These are phyloP conservation scores for Solanum sejunctum DNA, from an alignment of 257 asterid genomes.

Conservation along the genomic window DNA sequence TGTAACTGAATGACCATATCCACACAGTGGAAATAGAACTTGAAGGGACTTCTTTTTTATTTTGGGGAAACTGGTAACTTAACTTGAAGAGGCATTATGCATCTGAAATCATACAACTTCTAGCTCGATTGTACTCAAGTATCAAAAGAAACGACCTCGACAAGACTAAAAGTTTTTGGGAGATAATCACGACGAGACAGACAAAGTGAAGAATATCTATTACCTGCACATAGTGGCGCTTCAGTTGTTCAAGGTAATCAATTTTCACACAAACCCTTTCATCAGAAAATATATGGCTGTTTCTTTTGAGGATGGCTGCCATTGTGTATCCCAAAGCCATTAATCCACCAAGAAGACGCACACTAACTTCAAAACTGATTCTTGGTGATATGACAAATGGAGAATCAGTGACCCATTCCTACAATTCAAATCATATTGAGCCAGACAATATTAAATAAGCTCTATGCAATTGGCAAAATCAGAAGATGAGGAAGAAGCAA, in stretches of 20 bases:
- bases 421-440: constrained; percentile 12
- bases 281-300: constrained; percentile 67
- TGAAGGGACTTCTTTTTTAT: neutral
- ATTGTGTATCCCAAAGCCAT: constrained; percentile 99
- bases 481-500: neutral
- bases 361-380: constrained; percentile 96
- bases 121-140: neutral
- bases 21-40: neutral
- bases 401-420: constrained; percentile 96
- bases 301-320: constrained; percentile 93
- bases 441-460: neutral
- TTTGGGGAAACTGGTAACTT: no score
- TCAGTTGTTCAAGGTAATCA: constrained; percentile 89
- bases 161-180: neutral
- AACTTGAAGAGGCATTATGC: neutral
- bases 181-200: neutral
- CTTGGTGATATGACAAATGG: constrained; percentile 99
- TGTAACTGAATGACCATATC: neutral
- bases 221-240: constrained; percentile 92
- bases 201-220: neutral
- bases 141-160: neutral
- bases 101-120: neutral
- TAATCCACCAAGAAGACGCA: constrained; percentile 94
- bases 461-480: neutral
- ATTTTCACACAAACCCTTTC: constrained; percentile 87